Evolutionary conservation across 495 filamentous ascomycete species (phyloP).

Genomic region (Chaetomium cochliodes): DNA sequence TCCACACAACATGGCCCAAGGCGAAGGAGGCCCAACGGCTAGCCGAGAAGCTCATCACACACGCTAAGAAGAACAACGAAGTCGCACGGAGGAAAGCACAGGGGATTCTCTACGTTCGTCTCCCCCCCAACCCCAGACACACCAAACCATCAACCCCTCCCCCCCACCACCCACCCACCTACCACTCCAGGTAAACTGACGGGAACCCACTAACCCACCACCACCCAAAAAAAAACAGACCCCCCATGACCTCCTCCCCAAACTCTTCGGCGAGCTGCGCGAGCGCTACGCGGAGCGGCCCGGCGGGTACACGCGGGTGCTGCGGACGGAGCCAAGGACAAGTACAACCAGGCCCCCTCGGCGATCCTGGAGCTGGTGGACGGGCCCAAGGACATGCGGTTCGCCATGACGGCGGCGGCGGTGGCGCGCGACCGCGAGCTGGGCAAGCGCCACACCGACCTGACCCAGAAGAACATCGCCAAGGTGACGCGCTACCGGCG

Average conservation of each 20-base stretch:
- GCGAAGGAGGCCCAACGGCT: constrained; percentile 93
- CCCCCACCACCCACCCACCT: background rate
- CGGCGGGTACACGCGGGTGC: constrained; percentile 91
- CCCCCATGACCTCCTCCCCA: constrained; percentile 70
- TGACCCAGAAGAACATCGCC: constrained; percentile 72
- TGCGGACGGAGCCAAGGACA: constrained; percentile 79
- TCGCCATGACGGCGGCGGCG: constrained; percentile 82
- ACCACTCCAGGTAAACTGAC: too few species aligned
- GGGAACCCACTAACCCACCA: too few species aligned
- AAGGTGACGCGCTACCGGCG: constrained; percentile 83
- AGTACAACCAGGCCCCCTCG: constrained; percentile 73
- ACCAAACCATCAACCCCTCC: background rate
- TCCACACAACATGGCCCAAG: constrained; percentile 92
- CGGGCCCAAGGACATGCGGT: constrained; percentile 91
- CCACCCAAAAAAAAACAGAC: constrained; percentile 31
- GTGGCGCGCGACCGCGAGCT: constrained; percentile 61
- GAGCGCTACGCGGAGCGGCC: constrained; percentile 76
- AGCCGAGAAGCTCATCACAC: constrained; percentile 89
- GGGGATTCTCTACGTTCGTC: constrained; percentile 78
- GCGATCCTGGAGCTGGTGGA: constrained; percentile 97
- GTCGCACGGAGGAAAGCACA: constrained; percentile 64
- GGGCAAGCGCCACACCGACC: constrained; percentile 55
- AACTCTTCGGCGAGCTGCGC: constrained; percentile 80
- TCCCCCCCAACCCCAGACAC: background rate
- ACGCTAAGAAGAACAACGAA: constrained; percentile 87